These are phyloP conservation scores for Nakazawaea sp. DNA, from an alignment of 805 yeast species.

Conservation along the genomic window DNA sequence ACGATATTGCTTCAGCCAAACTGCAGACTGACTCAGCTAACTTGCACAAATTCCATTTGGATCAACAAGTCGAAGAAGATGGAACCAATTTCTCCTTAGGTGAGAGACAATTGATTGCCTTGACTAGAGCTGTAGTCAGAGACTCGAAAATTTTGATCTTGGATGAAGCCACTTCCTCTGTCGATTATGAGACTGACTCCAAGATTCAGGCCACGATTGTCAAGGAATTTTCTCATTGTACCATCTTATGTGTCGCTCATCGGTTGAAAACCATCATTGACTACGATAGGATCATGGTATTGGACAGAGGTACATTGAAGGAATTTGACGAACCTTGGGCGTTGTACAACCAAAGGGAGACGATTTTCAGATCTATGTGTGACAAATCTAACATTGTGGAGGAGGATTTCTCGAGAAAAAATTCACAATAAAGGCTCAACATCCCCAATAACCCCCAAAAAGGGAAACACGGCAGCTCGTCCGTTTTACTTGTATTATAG, in stretches of 20 bases:
- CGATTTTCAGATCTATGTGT: constrained; percentile 48
- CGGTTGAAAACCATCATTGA: constrained; percentile 55
- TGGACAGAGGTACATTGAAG: constrained; percentile 47
- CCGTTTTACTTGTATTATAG: no score
- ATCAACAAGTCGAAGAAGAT: constrained; percentile 54
- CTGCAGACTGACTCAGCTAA: constrained; percentile 24
- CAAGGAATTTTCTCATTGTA: constrained; percentile 51
- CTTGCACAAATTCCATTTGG: constrained; percentile 55
- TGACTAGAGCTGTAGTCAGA: constrained; percentile 67
- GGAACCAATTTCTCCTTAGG: constrained; percentile 69
- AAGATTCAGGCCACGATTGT: constrained; percentile 56
- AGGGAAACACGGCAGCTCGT: no score
- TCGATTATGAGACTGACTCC: constrained; percentile 66
- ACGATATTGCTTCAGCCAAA: constrained; percentile 26
- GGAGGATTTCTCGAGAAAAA: constrained; percentile 24
- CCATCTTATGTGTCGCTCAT: constrained; percentile 70
- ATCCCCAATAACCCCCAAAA: no score
- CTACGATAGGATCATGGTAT: constrained; percentile 52
- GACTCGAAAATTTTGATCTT: constrained; percentile 52
- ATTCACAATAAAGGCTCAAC: no score
- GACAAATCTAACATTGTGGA: constrained; percentile 35
- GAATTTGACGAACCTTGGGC: constrained; percentile 49
- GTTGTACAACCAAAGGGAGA: constrained; percentile 30
- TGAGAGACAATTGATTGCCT: constrained; percentile 62
- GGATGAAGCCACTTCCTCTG: constrained; percentile 76